phyloP scores from a whole-genome alignment of 1,284 basidiomycete species.

The Lentinula novae-zelandiae region DNA sequence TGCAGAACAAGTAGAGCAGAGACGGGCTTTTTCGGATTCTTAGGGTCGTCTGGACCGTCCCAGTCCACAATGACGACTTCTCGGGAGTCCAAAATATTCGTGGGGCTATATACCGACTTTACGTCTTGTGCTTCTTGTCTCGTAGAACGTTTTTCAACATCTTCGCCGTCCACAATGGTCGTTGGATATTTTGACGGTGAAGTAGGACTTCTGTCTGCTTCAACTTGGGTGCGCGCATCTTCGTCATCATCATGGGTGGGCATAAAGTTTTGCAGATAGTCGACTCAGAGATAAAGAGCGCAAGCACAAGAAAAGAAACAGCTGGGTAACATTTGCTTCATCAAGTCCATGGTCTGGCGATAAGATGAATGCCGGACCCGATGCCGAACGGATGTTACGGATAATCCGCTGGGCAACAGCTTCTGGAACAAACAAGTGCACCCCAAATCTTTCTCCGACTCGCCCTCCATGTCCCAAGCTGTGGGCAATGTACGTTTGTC shows the following conservation, averaged over 20 bases:
- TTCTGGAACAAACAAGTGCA: not conserved
- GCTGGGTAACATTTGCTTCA: not conserved
- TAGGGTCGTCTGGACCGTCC: slow-evolving; percentile 54
- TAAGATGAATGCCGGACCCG: not conserved
- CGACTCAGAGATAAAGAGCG: not conserved
- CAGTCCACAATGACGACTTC: slow-evolving; percentile 42
- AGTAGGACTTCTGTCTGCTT: not conserved
- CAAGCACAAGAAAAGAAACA: not conserved
- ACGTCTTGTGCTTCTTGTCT: not conserved
- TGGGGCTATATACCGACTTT: not conserved
- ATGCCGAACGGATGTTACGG: not conserved
- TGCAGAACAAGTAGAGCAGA: not conserved
- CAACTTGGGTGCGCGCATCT: not conserved
- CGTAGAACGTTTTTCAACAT: not conserved
- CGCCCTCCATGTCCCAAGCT: slow-evolving; percentile 51
- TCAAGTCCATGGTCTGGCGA: not conserved
- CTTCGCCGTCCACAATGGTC: not conserved
- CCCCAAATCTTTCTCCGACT: not conserved
- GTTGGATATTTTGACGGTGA: not conserved
- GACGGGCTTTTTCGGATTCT: slow-evolving; percentile 56
- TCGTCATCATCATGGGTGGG: not conserved
- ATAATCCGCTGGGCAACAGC: not conserved
- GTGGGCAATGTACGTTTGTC: slow-evolving; percentile 58
- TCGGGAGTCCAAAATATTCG: not conserved
- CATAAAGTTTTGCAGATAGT: not conserved